A percentile compares a stretch with the other conserved stretches of the same genome.
phyloP scores from a whole-genome alignment of 352 stramenopile genomes.

The Phytopythium mirpurense region DNA sequence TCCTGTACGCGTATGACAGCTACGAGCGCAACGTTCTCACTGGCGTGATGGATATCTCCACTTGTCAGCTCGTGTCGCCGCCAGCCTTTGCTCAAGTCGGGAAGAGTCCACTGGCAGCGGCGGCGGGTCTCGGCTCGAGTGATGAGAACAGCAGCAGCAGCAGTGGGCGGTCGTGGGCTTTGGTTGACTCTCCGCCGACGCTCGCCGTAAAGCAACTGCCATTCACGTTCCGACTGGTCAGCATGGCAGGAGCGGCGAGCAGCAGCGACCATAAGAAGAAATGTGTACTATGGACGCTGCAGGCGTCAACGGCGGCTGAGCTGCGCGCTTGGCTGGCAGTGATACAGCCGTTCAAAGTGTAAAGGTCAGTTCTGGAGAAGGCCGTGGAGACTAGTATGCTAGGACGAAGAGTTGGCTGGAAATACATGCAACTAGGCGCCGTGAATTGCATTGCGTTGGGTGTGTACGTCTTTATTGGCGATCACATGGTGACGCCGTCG shows the following conservation, averaged over 20 bases:
- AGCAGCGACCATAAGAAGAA: constrained; percentile 31
- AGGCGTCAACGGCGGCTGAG: constrained; percentile 60
- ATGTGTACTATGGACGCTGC: constrained; percentile 67
- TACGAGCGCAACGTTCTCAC: constrained; percentile 62
- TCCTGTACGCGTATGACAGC: constrained; percentile 71
- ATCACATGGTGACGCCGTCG: no score
- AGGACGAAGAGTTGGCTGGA: no score
- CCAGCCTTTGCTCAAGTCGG: constrained; percentile 4
- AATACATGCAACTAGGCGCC: no score
- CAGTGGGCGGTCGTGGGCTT: constrained; percentile 1
- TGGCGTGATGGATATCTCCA: constrained; percentile 67
- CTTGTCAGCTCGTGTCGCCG: constrained; percentile 49
- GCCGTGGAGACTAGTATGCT: no score
- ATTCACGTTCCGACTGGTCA: constrained; percentile 73
- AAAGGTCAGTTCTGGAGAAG: no score
- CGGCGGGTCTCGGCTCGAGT: not conserved
- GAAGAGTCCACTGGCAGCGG: no score
- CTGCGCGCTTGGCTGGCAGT: constrained; percentile 66
- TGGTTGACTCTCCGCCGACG: no score
- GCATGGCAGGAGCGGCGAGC: constrained; percentile 18
- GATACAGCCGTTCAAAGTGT: constrained; percentile 66
- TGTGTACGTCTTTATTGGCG: no score
- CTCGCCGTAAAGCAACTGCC: constrained; percentile 15
- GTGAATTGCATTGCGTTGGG: no score
- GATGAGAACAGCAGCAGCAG: not conserved